Conservation (phyloP, 176 grass and related monocot genomes). For the Elaeis guineensis region DNA sequence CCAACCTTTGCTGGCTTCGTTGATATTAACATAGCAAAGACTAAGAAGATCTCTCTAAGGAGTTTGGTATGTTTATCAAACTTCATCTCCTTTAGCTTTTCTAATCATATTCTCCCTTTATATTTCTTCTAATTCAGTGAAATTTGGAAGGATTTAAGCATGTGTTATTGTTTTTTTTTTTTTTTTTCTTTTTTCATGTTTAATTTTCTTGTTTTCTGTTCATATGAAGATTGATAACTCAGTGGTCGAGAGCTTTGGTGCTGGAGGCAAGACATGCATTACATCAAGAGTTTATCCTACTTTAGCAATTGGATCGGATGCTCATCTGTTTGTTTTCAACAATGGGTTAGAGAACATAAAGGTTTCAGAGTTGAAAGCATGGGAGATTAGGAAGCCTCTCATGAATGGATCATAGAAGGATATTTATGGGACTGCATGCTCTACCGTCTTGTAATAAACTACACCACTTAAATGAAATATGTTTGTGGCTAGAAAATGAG, state of each 20-base stretch:
- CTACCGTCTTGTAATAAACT: too few species aligned
- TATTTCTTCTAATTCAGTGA: too few species aligned
- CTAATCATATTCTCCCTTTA: too few species aligned
- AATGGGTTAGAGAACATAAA: constrained; percentile 31
- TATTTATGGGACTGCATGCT: too few species aligned
- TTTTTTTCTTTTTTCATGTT: background rate
- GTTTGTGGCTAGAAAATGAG: too few species aligned
- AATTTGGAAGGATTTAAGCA: too few species aligned
- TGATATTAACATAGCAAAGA: constrained; percentile 28
- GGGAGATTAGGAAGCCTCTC: constrained; percentile 42
- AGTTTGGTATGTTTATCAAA: constrained; percentile 38
- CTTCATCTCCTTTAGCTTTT: too few species aligned
- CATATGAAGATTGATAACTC: constrained; percentile 41
- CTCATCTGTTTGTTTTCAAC: constrained; percentile 53
- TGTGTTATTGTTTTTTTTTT: too few species aligned
- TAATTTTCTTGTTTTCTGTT: background rate
- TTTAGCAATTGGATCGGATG: constrained; percentile 28
- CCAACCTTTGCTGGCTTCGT: constrained; percentile 79
- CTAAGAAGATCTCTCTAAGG: constrained; percentile 58
- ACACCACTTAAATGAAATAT: too few species aligned
- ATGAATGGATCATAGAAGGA: constrained; percentile 3
- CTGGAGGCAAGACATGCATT: constrained; percentile 42
- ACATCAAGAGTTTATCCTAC: constrained; percentile 47
- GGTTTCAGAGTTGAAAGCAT: constrained; percentile 33
- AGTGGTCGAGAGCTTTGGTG: constrained; percentile 57